phyloP scores from a whole-genome alignment of 768 basidiomycete species.

The Tylopilus sp. region DNA sequence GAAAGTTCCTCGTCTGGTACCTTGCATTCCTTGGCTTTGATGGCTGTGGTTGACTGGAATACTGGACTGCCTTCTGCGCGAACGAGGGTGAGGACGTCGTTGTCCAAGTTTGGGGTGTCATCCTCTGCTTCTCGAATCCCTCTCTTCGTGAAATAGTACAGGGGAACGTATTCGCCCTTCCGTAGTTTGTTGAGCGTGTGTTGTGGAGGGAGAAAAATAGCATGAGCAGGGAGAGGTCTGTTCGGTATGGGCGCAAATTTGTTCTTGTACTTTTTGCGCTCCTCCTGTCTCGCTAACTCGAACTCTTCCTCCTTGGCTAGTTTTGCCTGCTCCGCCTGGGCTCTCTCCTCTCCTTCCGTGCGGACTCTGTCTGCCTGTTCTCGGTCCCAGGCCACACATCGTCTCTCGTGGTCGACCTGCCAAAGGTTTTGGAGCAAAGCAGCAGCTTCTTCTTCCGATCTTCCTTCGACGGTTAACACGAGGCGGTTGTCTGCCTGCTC shows the following conservation, averaged over 20 bases:
- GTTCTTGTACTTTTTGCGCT: background rate
- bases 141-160: background rate
- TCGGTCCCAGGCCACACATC: too few relatives aligned
- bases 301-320: too few relatives aligned
- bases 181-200: background rate
- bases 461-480: background rate
- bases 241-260: background rate
- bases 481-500: background rate
- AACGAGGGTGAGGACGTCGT: too few relatives aligned
- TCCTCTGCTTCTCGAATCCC: background rate
- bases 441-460: too few relatives aligned
- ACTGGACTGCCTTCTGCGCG: background rate
- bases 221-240: too few relatives aligned
- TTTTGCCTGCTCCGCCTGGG: background rate
- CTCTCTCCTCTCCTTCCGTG: background rate
- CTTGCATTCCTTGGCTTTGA: too few relatives aligned
- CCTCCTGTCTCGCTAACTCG: too few relatives aligned
- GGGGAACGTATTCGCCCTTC: background rate
- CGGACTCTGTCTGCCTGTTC: too few relatives aligned
- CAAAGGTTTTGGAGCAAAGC: too few relatives aligned
- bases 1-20: background rate
- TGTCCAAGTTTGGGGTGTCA: too few relatives aligned
- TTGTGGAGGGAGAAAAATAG: background rate
- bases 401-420: too few relatives aligned
- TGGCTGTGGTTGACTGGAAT: background rate